These are phyloP conservation scores for Mycena vulgaris DNA, from an alignment of 768 basidiomycete species.

Conservation along the genomic window DNA sequence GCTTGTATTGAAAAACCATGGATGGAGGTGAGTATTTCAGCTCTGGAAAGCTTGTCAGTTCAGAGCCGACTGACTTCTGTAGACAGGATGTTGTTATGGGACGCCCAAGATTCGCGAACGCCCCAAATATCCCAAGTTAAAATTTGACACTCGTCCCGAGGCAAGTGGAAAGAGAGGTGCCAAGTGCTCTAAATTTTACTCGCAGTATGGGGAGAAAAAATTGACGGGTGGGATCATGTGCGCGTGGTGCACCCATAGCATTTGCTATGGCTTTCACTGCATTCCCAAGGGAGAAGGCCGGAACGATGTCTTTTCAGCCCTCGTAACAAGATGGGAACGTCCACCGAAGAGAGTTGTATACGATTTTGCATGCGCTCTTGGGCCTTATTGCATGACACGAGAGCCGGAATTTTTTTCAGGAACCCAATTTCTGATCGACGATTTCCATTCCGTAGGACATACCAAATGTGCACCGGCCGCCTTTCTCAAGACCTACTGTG, in stretches of 20 bases:
- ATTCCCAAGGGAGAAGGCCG: conserved; percentile 37
- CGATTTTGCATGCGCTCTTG: conserved; percentile 40
- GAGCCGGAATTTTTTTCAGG: conserved; percentile 37
- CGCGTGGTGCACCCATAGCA: conserved; percentile 42
- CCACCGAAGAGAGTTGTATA: conserved; percentile 35
- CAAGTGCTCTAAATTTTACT: conserved; percentile 43
- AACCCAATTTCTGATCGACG: conserved; percentile 37
- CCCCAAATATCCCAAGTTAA: conserved; percentile 31
- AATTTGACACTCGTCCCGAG: conserved; percentile 21
- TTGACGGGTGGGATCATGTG: conserved; percentile 43
- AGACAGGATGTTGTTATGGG: conserved; percentile 40
- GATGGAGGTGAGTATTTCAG: neutral
- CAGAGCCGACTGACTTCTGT: neutral
- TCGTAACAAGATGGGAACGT: conserved; percentile 25
- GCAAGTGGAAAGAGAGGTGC: conserved; percentile 24
- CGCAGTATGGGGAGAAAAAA: conserved; percentile 32
- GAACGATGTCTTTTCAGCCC: conserved; percentile 40
- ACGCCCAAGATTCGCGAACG: conserved; percentile 36
- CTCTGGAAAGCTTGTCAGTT: neutral
- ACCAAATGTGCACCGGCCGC: conserved; percentile 34
- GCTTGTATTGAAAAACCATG: conserved; percentile 6
- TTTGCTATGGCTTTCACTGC: conserved; percentile 43
- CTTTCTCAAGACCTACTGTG: conserved; percentile 31
- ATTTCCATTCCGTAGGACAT: conserved; percentile 38
- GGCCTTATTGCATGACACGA: conserved; percentile 39